A percentile compares a stretch with the other conserved stretches of the same genome.
Conservation (phyloP, 1,139 yeast genomes). For the Meyerozyma athensensis region DNA sequence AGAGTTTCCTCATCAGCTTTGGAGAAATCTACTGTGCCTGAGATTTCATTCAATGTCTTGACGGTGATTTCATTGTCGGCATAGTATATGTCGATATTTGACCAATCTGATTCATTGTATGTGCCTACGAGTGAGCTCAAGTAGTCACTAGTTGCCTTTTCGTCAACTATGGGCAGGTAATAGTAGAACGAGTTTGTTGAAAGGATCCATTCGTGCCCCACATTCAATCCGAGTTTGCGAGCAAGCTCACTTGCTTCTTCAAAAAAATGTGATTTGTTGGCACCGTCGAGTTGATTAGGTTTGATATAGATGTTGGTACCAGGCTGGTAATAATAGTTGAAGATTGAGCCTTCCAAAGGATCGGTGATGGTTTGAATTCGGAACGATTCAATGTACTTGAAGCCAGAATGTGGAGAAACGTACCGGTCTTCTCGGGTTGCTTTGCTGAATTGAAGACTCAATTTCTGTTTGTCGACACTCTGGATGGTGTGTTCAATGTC, state of each 20-base stretch:
- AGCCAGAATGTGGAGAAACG: background rate
- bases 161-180: background rate
- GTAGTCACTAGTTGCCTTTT: background rate
- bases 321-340: conserved; percentile 1
- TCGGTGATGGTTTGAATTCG: background rate
- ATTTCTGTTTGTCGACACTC: background rate
- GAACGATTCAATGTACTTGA: background rate
- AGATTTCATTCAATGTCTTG: background rate
- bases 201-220: conserved; percentile 2
- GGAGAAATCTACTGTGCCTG: background rate
- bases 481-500: background rate
- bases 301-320: conserved; percentile 1
- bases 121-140: background rate
- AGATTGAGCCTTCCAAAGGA: background rate
- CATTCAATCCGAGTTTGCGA: background rate
- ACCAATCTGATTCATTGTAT: background rate
- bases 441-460: background rate
- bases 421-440: background rate
- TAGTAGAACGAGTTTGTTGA: conserved; percentile 2
- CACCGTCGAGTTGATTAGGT: background rate
- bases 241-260: background rate
- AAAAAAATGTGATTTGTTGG: background rate
- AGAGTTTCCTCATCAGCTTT: conserved; percentile 1
- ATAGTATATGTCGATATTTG: background rate
- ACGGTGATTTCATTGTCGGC: background rate